Base-by-base conservation (phyloP, 768 basidiomycete genomes). In the Naganishia vishniacii region DNA sequence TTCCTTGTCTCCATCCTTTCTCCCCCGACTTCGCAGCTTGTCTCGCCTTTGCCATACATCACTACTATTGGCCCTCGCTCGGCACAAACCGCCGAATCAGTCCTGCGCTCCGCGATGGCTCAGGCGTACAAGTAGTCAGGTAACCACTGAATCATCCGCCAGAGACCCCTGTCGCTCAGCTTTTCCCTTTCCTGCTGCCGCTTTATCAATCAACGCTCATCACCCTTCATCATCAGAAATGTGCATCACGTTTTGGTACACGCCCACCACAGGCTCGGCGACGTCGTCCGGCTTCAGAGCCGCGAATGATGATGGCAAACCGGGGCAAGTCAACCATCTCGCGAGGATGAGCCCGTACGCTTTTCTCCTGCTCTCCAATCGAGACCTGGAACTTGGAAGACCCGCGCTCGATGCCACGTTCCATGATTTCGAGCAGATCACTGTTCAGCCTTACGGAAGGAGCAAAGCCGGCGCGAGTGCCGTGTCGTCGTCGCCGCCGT, bases 321-420 rank as follows among this genome's bases (percentile, higher is more conserved):
- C 53, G 18, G 20, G 34, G 6, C 4, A 48, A 28, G 7, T 11
- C n/a, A 25, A 9, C n/a, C 12, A n/a, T 20, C 18, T 9, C 5
- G 20, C 37, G 37, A 18, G 15, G 9, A 58, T 9, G 58, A 70
- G 65, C 4, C 53, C 61, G n/a, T 67, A 67, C 45, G 44, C 40
- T 6, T 61, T 67, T 3, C 70, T 79, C 34, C 69, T 80, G 34
- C 73, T 75, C 3, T 67, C 77, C 20, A 80, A 80, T 58, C 69
- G 79, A 31, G 79, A 80, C 66, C 76, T 78, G 61, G 77, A 75
- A 65, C 72, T 78, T 41, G 69, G 67, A 4, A 63, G 79, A 11
- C 76, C 78, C 0, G 73, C 79, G 0, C 51, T 67, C 0, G 65
- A 70, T 13, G 78, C 75, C 1, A 59, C 46, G 15, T 79, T 74